phyloP scores from a whole-genome alignment of 1,139 yeast genomes.

The Yamadazyma blattariae region DNA sequence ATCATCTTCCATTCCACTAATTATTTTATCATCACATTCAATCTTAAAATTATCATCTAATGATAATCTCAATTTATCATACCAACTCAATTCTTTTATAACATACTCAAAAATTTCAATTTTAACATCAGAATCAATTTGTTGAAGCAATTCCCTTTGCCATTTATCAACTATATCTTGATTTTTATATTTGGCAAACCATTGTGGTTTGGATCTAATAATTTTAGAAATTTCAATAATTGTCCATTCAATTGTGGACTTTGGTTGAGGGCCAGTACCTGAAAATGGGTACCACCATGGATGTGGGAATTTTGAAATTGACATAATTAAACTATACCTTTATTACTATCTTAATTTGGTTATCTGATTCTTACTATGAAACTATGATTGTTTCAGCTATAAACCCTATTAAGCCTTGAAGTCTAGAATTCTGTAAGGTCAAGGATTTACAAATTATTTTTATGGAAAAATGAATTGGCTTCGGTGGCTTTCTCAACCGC shows the following conservation, averaged over 20 bases:
- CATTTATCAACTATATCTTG: constrained; percentile 26
- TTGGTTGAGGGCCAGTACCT: constrained; percentile 16
- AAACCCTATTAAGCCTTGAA: no score
- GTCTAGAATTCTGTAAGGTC: no score
- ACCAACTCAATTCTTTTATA: constrained; percentile 29
- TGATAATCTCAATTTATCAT: constrained; percentile 15
- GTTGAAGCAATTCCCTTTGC: constrained; percentile 24
- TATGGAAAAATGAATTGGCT: no score
- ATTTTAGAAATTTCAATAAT: constrained; percentile 21
- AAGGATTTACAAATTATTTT: no score
- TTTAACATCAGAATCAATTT: constrained; percentile 8
- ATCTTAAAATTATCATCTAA: constrained; percentile 8
- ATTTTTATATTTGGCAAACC: constrained; percentile 31
- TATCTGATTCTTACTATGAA: no score
- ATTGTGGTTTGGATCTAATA: constrained; percentile 28
- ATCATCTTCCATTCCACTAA: constrained; percentile 14
- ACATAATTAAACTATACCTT: no score
- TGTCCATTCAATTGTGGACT: constrained; percentile 23
- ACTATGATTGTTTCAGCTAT: no score
- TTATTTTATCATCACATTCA: constrained; percentile 20
- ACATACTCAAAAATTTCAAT: constrained; percentile 22
- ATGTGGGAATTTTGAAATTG: constrained; percentile 7
- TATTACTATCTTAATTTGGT: no score
- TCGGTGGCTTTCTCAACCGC: no score
- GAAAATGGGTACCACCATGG: constrained; percentile 16